phyloP scores from a whole-genome alignment of 2,329 filamentous ascomycete genomes.

The Fusarium multiceps region DNA sequence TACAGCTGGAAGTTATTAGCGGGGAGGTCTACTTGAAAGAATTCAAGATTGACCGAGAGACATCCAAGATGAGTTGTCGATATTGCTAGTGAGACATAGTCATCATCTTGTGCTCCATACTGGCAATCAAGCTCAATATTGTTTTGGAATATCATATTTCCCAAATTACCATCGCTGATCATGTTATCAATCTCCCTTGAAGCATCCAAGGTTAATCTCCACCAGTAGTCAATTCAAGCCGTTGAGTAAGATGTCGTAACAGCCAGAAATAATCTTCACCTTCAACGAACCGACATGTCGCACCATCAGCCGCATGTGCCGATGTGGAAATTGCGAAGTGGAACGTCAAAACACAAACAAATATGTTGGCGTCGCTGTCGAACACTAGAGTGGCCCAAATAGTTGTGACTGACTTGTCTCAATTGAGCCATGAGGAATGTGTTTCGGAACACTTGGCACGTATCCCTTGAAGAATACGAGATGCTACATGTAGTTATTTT shows the following conservation, averaged over 20 bases:
- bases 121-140: not conserved
- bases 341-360: not conserved
- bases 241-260: not conserved
- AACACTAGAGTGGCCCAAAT: not conserved
- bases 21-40: rapidly evolving
- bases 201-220: not conserved
- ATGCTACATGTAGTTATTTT: not conserved
- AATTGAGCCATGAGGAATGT: not conserved
- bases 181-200: not conserved
- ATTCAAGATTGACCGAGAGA: not conserved
- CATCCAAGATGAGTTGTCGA: not conserved
- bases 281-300: not conserved
- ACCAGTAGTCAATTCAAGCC: not conserved
- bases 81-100: not conserved
- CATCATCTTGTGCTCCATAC: not conserved
- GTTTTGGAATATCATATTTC: not conserved
- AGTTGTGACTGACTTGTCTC: not conserved
- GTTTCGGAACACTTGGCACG: not conserved
- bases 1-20: not conserved
- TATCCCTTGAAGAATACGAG: not conserved
- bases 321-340: not conserved
- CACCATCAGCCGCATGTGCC: not conserved
- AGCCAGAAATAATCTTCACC: not conserved
- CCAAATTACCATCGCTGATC: not conserved
- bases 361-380: not conserved